Evolutionary conservation across 1,284 basidiomycete species (phyloP), one percentile per base, ranked within the genome.

Genomic region (Marasmius sp.): DNA sequence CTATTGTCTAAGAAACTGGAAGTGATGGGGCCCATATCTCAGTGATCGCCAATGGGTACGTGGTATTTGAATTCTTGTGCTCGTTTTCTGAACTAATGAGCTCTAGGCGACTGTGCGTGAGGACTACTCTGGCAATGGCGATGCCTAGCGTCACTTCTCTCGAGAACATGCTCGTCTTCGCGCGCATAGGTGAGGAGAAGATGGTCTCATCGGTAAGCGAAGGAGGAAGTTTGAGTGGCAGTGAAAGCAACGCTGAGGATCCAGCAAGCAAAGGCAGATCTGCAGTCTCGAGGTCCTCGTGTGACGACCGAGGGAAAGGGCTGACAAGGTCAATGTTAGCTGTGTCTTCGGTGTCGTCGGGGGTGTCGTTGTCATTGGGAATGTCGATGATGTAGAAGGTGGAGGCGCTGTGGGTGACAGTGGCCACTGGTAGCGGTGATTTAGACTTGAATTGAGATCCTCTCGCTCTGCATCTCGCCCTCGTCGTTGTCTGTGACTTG

Each of bases 161-260:
- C 97, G 98, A 75, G 93, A 95, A 65, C 93, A 96, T 68, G 91
- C 97, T 3, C 88, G 95, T 66, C 97, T 94, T 65, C 89, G 97
- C 63, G 93, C 95, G 56, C 98, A 97, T 78, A 85, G 97, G 71
- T 99, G 97, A 97, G 97, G 97, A 57, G 97, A 99, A 75, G 97
- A 99, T 71, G 97, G 97, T 61, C 89, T 99, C 61, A 97, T 92
- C 37, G 27, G 27, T 27, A 5, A 27, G 27, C 27, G 5, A 27
- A 2, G 27, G 27, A 27, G 27, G 27, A 27, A 27, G 27, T 27
- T 27, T 27, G 27, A 54, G 14, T 14, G 52, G 52, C 8, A 36
- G 12, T 37, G 34, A 3, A 18, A 34, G 34, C 34, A 37, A 38
- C 16, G 52, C n/a, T 12, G 22, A 16, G 3, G 34, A 20, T 10